Base-by-base conservation (phyloP, 805 yeast genomes). In the Candida schatavii region DNA sequence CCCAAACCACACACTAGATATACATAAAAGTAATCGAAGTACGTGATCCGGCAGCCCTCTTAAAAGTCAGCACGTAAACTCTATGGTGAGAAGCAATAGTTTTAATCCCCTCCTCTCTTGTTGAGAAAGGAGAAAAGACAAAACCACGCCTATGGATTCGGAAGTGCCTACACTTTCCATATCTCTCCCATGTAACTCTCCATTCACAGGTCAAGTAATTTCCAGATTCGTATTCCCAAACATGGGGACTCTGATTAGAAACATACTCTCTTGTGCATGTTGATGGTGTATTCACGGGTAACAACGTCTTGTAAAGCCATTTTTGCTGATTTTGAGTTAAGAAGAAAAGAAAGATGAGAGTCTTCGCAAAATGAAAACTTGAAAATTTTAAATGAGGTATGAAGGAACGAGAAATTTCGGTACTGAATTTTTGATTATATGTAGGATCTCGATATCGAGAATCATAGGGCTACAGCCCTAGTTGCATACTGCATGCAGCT, bases 201-300 rank as follows among this genome's bases (percentile, higher is more conserved):
- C 41, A 38, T 22, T 15, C 41, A 38, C 41, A 38, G 6, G 14
- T 23, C 27, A 19, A 29, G 40, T 6, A 36, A 9, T 21, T 10
- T 15, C 15, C 41, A 32, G 20, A 28, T 27, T 14, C 10, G 18
- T 15, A 27, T 38, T 25, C 25, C n/a, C 34, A 27, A 26, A 27
- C 34, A 26, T 19, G 17, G 4, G n/a, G 10, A 17, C 13, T 27
- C 25, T 19, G n/a, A 14, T 18, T 19, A 23, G 29, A 34, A 20
- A 85, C 95, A 72, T 85, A 88, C 95, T 80, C 98, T 89, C 78
- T 89, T 91, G 96, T 89, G 96, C 77, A 91, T 80, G 88, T 93
- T 91, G 78, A 93, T 90, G 84, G 99, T 93, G 88, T 93, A 93
- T 81, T 93, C 99, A 78, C 99, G 96, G 75, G 99, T 87, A 77